A percentile compares a stretch with the other conserved stretches of the same genome.
These are phyloP conservation scores for Salicornia ramosissima DNA, from an alignment of 148 eudicot genomes.

Conservation along the genomic window DNA sequence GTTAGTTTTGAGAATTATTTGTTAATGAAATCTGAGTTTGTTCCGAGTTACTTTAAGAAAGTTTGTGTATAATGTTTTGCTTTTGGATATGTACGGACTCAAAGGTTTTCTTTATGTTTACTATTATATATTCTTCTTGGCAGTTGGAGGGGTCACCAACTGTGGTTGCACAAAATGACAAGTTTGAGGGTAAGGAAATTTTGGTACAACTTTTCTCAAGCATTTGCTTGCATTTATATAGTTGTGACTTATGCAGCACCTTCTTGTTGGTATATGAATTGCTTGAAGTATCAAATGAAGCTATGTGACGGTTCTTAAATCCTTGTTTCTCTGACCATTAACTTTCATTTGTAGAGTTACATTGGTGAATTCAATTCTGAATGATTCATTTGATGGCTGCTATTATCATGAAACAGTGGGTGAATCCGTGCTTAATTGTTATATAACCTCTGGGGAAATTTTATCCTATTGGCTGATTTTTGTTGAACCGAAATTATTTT, in stretches of 20 bases:
- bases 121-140: conserved; percentile 15
- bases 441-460: no score
- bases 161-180: conserved; percentile 86
- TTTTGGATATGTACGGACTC: neutral
- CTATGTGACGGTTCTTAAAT: neutral
- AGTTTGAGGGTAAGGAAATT: conserved; percentile 60
- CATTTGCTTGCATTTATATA: neutral
- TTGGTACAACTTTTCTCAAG: neutral
- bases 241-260: neutral
- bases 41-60: neutral
- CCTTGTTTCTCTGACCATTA: neutral
- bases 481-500: no score
- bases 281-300: neutral
- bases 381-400: no score
- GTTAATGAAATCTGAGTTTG: neutral
- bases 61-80: neutral
- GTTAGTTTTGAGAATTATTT: no score
- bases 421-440: no score
- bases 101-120: conserved; percentile 9
- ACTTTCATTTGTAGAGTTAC: neutral
- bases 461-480: no score
- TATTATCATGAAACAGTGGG: no score
- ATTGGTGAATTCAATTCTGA: no score
- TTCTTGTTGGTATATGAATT: neutral
- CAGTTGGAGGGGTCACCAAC: conserved; percentile 90